These are phyloP conservation scores for Phytopythium mirpurense DNA, from an alignment of 352 stramenopile species.

Conservation along the genomic window DNA sequence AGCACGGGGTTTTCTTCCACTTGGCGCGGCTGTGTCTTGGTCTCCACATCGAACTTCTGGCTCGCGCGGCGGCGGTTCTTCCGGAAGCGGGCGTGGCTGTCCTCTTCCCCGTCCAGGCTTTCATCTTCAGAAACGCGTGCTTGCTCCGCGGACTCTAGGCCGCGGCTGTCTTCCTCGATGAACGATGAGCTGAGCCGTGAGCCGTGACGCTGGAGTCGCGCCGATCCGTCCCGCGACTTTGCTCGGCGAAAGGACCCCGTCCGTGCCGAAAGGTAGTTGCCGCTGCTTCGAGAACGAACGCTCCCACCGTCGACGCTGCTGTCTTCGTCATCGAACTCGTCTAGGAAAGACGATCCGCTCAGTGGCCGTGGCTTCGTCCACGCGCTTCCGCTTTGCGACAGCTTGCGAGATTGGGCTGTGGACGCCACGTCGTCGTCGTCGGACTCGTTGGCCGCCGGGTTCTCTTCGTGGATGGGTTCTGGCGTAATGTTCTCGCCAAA, in stretches of 20 bases:
- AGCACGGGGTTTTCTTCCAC: constrained; percentile 69
- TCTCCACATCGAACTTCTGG: constrained; percentile 43
- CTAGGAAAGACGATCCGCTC: constrained; percentile 26
- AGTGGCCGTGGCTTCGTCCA: constrained; percentile 14
- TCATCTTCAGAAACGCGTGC: constrained; percentile 11
- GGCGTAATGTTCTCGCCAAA: constrained; percentile 45
- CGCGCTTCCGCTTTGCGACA: constrained; percentile 13
- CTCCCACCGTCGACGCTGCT: constrained; percentile 19
- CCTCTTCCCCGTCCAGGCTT: constrained; percentile 12
- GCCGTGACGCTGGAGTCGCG: constrained; percentile 4
- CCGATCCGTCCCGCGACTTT: constrained; percentile 7
- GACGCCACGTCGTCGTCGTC: constrained; percentile 24
- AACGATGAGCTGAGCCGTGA: constrained; percentile 20
- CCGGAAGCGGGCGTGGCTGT: constrained; percentile 25
- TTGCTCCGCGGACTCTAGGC: constrained; percentile 14
- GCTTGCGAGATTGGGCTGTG: constrained; percentile 14
- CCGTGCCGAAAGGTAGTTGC: not conserved
- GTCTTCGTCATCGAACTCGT: constrained; percentile 29
- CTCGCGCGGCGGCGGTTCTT: constrained; percentile 37
- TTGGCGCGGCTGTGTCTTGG: constrained; percentile 18
- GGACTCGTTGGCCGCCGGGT: constrained; percentile 41
- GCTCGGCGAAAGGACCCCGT: constrained; percentile 4
- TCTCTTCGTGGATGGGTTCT: constrained; percentile 61
- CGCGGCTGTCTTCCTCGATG: constrained; percentile 21
- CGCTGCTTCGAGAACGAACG: constrained; percentile 13